Evolutionary conservation across 805 yeast genomes (phyloP).

Genomic region (Candida nitratophila): DNA sequence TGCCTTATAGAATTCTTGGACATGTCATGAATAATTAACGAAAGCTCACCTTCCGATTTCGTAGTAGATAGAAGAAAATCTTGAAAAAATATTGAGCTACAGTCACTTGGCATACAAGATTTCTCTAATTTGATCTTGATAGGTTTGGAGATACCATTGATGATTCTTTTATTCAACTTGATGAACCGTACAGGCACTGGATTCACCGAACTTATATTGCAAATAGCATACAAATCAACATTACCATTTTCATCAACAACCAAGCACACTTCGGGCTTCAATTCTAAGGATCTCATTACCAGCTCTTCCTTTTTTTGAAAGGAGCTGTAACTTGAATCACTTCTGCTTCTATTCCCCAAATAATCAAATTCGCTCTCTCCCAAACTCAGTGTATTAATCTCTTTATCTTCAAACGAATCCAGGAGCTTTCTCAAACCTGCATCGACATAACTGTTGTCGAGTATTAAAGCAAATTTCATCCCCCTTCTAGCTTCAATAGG

Average conservation of each 20-base stretch:
- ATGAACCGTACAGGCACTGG: slow-evolving; percentile 45
- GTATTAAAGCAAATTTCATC: slow-evolving; percentile 20
- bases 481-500: slow-evolving; percentile 3
- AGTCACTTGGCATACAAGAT: slow-evolving; percentile 24
- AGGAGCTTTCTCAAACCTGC: slow-evolving; percentile 17
- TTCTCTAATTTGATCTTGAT: slow-evolving; percentile 14
- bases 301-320: slow-evolving; percentile 10
- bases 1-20: slow-evolving; percentile 27
- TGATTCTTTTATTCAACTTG: slow-evolving; percentile 23
- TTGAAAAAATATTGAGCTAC: slow-evolving; percentile 16
- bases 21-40: slow-evolving; percentile 40
- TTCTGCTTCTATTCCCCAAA: slow-evolving; percentile 4
- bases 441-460: slow-evolving; percentile 32
- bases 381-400: background rate
- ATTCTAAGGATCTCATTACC: slow-evolving; percentile 18
- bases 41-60: slow-evolving; percentile 18
- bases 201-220: slow-evolving; percentile 36
- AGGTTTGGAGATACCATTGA: slow-evolving; percentile 8
- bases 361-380: background rate
- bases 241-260: slow-evolving; percentile 35
- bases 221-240: slow-evolving; percentile 37
- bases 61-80: slow-evolving; percentile 14
- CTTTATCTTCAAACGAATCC: slow-evolving; percentile 10
- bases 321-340: slow-evolving; percentile 9
- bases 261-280: slow-evolving; percentile 32